A percentile compares a stretch with the other conserved stretches of the same genome.
Evolutionary conservation across 108 stramenopile genomes (phyloP).

Genomic region (Fistulifera pelliculosa): DNA sequence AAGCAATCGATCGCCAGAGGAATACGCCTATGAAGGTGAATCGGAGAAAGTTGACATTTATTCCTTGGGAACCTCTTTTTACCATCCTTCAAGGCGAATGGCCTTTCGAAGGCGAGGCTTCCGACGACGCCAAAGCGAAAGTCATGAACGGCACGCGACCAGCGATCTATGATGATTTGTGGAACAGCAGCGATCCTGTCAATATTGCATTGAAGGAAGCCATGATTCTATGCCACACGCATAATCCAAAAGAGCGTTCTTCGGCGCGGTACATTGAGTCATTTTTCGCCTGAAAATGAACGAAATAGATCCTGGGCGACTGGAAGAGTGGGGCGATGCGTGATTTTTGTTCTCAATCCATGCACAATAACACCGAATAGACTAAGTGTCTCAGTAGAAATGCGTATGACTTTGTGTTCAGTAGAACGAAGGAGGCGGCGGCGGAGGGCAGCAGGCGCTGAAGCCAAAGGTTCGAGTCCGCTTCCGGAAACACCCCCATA

Average conservation of each 20-base stretch:
- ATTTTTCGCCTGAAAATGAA: not conserved
- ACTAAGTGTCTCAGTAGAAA: too few species aligned
- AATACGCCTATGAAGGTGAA: constrained; percentile 43
- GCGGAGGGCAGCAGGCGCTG: constrained; percentile 11
- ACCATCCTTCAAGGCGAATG: constrained; percentile 20
- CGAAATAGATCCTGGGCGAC: constrained; percentile 2
- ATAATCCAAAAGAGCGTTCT: constrained; percentile 39
- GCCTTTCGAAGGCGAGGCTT: constrained; percentile 32
- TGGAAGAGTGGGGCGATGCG: constrained; percentile 2
- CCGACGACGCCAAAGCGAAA: constrained; percentile 10
- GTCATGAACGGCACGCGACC: constrained; percentile 39
- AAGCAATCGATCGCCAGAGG: constrained; percentile 58
- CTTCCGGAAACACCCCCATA: constrained; percentile 16
- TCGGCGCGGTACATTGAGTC: constrained; percentile 29
- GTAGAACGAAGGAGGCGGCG: not conserved
- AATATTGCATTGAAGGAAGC: constrained; percentile 31
- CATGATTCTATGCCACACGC: constrained; percentile 40
- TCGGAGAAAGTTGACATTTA: constrained; percentile 27
- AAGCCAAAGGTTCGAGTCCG: constrained; percentile 11
- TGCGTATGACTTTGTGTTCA: not conserved
- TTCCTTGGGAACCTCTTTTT: constrained; percentile 5
- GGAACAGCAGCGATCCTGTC: constrained; percentile 31
- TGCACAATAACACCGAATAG: too few species aligned
- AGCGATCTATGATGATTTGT: constrained; percentile 14
- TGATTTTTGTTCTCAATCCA: constrained; percentile 1